phyloP scores from a whole-genome alignment of 2,329 filamentous ascomycete genomes.

The Xylariaceae sp. region DNA sequence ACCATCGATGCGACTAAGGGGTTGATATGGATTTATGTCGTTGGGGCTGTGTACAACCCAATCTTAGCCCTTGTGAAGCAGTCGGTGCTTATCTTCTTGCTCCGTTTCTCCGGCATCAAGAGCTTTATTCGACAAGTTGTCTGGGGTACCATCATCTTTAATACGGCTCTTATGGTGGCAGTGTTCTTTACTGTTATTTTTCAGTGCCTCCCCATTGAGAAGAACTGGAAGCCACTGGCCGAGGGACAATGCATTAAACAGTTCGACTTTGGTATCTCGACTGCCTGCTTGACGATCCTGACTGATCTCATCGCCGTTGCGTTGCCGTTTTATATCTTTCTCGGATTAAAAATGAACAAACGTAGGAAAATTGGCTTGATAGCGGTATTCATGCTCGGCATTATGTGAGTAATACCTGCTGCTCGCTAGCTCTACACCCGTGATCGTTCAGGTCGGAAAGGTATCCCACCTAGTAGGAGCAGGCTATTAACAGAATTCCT shows the following conservation, averaged over 20 bases:
- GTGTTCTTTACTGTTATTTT: constrained; percentile 44
- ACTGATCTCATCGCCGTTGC: constrained; percentile 44
- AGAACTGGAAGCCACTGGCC: constrained; percentile 37
- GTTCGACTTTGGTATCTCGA: constrained; percentile 19
- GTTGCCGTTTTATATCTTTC: constrained; percentile 46
- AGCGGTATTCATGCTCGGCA: constrained; percentile 43
- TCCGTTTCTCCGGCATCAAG: constrained; percentile 44
- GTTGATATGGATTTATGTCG: constrained; percentile 40
- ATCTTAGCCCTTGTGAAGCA: constrained; percentile 49
- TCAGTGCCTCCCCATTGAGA: constrained; percentile 42
- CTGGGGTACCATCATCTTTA: constrained; percentile 38
- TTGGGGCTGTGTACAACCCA: constrained; percentile 47
- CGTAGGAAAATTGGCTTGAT: constrained; percentile 43
- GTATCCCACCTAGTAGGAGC: neutral
- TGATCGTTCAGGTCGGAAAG: neutral
- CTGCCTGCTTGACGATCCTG: constrained; percentile 40
- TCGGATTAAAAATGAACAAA: constrained; percentile 42
- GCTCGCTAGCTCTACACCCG: neutral
- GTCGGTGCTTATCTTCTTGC: constrained; percentile 47
- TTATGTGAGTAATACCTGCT: constrained; percentile 13
- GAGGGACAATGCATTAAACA: constrained; percentile 37
- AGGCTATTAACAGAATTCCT: neutral
- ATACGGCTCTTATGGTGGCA: constrained; percentile 38
- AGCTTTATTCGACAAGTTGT: constrained; percentile 35
- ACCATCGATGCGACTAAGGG: constrained; percentile 25